These are phyloP conservation scores for Wickerhamomyces chaumierensis DNA, from an alignment of 805 yeast genomes.

Conservation along the genomic window DNA sequence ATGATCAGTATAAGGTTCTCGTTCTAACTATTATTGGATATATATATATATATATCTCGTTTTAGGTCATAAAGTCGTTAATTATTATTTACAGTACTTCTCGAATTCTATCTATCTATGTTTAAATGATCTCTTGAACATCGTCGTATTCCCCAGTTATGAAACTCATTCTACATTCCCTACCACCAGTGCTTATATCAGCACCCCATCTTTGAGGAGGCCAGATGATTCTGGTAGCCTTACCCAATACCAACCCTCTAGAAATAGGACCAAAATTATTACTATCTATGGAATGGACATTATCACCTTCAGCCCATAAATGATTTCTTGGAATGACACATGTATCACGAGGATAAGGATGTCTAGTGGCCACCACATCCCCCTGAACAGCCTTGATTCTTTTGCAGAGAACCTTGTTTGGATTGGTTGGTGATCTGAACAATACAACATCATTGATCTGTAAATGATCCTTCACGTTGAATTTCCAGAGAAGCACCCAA, in stretches of 20 bases:
- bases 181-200: conserved; percentile 36
- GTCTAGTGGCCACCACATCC: conserved; percentile 50
- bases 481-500: conserved; percentile 62
- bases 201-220: conserved; percentile 49
- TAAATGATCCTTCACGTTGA: conserved; percentile 36
- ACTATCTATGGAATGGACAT: conserved; percentile 72
- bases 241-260: conserved; percentile 69
- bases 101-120: too few relatives aligned
- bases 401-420: conserved; percentile 66
- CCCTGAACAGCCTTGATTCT: conserved; percentile 70
- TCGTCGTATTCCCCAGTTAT: background rate
- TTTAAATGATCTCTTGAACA: background rate
- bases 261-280: conserved; percentile 86
- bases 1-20: too few relatives aligned
- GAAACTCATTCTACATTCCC: conserved; percentile 30
- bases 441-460: conserved; percentile 62
- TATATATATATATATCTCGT: too few relatives aligned
- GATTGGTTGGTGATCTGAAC: conserved; percentile 72
- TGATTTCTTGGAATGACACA: conserved; percentile 69
- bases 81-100: too few relatives aligned
- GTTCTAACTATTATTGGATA: too few relatives aligned
- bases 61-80: too few relatives aligned
- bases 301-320: conserved; percentile 94
- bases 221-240: conserved; percentile 58
- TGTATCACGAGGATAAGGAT: conserved; percentile 53